Percentiles rank a stretch among this genome's conserved stretches.
phyloP scores from a whole-genome alignment of 768 basidiomycete species.

The Kondoa malvinella region DNA sequence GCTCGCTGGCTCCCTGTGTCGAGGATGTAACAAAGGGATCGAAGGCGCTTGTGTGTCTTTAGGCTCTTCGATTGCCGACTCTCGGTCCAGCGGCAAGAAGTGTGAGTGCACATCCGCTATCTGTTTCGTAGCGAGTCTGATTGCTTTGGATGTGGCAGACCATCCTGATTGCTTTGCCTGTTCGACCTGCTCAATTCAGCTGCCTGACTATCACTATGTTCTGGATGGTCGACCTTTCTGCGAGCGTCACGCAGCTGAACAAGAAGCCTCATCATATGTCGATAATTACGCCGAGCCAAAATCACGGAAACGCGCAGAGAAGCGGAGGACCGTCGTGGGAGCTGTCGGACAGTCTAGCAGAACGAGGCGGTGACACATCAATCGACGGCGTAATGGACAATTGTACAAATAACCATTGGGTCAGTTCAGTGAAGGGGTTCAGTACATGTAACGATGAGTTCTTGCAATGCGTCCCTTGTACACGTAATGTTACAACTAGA shows the following conservation, averaged over 20 bases:
- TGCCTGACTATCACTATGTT: constrained; percentile 26
- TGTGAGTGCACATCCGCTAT: constrained; percentile 18
- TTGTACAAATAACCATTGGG: background rate
- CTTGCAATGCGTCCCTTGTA: too few species aligned
- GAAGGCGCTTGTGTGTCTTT: constrained; percentile 27
- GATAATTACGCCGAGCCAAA: background rate
- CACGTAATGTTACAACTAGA: background rate
- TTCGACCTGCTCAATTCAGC: constrained; percentile 12
- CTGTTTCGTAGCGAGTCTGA: background rate
- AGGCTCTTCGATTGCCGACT: background rate
- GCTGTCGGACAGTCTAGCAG: background rate
- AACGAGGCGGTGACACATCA: background rate
- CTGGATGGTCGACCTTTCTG: constrained; percentile 25
- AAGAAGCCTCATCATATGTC: background rate
- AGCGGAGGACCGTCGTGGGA: constrained; percentile 15
- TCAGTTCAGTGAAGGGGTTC: too few species aligned
- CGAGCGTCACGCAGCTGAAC: constrained; percentile 20
- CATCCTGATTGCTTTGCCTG: constrained; percentile 26
- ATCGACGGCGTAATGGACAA: background rate
- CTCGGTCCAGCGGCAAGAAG: constrained; percentile 13
- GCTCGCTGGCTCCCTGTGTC: constrained; percentile 26
- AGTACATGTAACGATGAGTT: too few species aligned
- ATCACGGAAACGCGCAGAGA: constrained; percentile 8
- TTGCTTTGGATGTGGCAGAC: constrained; percentile 14
- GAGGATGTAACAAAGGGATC: constrained; percentile 18